Base-by-base conservation (phyloP, 2,329 filamentous ascomycete species). In the Fusarium torreyae region DNA sequence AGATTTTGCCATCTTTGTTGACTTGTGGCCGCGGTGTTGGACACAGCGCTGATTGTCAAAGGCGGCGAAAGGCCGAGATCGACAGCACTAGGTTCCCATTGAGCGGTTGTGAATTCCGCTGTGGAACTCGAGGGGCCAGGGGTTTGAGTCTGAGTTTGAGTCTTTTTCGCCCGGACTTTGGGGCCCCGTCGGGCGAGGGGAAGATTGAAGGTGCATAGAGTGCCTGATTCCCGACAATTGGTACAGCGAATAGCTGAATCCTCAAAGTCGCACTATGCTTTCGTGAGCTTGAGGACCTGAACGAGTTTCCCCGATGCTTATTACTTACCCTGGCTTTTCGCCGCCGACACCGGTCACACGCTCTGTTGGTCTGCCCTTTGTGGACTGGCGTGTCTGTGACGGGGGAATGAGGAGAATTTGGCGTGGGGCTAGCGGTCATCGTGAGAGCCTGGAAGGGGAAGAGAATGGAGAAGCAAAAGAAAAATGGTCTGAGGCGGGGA, bases 121-220 rank as follows among this genome's bases (percentile, higher is more conserved):
- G 67, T 68, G 61, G 67, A 53, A 53, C 55, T 60, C 14, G 52
- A 13, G 28, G 28, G 28, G 28, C 28, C 28, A 4, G 13, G 28
- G 10, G 28, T 31, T 10, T 31, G 28, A 31, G 28, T 31, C 26
- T 7, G 8, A 28, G 26, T 10, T 1, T 36, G 40, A 8, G 52
- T 26, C 28, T 44, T 50, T 28, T 58, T 65, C 6, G 53, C 34
- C 31, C 64, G 50, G 7, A 72, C 65, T 46, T 82, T 82, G 15
- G 81, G 81, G 2, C 81, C 81, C 55, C 81, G 74, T 66, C 78
- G 73, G 11, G 76, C 79, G 34, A 81, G 66, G 31, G 81, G 80
- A 48, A 81, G 51, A 44, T 81, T 68, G 63, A 82, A 82, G 5
- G 75, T 80, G 63, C 81, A 82, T 59, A 69, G 60, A 51, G 73